Conservation (phyloP, 139 green algal species). For the Chlamydomonas applanata region DNA sequence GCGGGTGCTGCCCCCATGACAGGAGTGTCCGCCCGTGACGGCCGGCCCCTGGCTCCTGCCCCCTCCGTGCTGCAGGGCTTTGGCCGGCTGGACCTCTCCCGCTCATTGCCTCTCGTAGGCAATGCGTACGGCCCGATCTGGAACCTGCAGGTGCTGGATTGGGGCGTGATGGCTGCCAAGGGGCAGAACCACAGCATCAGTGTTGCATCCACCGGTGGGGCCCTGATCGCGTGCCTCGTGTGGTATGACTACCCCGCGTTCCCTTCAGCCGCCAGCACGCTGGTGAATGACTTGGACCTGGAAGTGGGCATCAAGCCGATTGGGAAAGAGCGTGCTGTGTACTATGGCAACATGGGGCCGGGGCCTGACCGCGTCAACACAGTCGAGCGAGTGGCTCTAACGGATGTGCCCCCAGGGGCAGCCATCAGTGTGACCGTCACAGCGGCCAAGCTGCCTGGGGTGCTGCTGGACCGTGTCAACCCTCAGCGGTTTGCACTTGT, state of each 20-base stretch:
- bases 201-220: not conserved
- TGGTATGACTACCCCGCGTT: not conserved
- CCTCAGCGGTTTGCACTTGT: no score
- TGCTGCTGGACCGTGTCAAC: no score
- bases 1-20: constrained; percentile 52
- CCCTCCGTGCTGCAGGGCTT: constrained; percentile 49
- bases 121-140: constrained; percentile 14
- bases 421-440: no score
- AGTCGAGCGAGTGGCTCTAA: no score
- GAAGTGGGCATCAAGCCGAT: not conserved
- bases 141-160: constrained; percentile 27
- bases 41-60: not conserved
- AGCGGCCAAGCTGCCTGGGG: no score
- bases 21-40: not conserved
- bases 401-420: no score
- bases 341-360: no score
- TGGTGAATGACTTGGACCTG: constrained; percentile 9
- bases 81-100: constrained; percentile 63
- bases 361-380: no score
- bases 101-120: constrained; percentile 48
- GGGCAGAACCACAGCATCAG: not conserved
- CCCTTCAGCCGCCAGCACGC: not conserved
- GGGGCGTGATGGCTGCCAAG: not conserved
- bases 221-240: constrained; percentile 1
- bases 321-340: no score